phyloP scores from a whole-genome alignment of 441 rosid species.

The Mallotus japonicus region DNA sequence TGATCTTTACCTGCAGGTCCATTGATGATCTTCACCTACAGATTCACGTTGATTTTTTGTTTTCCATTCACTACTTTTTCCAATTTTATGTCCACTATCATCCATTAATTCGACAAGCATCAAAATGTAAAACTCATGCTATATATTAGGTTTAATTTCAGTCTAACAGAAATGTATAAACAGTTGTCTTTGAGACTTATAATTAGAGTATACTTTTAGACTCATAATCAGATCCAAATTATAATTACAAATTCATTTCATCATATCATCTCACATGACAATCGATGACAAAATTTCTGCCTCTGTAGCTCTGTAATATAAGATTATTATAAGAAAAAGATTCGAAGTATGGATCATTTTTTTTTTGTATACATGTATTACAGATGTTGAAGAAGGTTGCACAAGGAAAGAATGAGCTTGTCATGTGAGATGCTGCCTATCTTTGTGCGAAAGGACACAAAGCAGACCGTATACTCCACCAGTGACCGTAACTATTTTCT shows the following conservation, averaged over 20 bases:
- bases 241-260: background rate
- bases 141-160: background rate
- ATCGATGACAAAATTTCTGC: background rate
- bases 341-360: background rate
- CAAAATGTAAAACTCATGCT: background rate
- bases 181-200: background rate
- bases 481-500: background rate
- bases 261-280: background rate
- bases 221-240: no score
- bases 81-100: no score
- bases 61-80: no score
- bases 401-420: conserved; percentile 4
- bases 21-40: no score
- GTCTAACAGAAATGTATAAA: background rate
- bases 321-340: background rate
- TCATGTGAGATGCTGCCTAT: background rate
- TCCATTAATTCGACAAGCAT: background rate
- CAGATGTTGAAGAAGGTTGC: conserved; percentile 25
- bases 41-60: no score
- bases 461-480: background rate
- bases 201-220: background rate
- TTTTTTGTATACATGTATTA: background rate
- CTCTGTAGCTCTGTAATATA: background rate
- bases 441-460: background rate
- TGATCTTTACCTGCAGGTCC: no score